A percentile compares a stretch with the other conserved stretches of the same genome.
phyloP scores from a whole-genome alignment of 495 filamentous ascomycete genomes.

The Clohesyomyces aquaticus region DNA sequence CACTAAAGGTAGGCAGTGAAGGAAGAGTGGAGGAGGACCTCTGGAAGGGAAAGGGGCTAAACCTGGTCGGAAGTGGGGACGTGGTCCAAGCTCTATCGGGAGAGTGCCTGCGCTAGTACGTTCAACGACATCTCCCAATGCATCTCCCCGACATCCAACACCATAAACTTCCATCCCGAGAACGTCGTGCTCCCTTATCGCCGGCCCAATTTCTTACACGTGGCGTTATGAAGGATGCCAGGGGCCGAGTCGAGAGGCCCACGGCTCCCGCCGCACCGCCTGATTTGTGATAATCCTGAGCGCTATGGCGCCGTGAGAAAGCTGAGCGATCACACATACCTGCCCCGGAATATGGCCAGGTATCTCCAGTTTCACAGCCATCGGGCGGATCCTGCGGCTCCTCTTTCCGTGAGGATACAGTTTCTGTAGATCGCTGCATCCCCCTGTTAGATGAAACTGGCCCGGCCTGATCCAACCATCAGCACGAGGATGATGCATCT shows the following conservation, averaged over 20 bases:
- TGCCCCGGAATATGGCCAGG: not conserved
- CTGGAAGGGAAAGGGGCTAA: too few relatives aligned
- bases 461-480: too few relatives aligned
- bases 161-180: not conserved
- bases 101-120: too few relatives aligned
- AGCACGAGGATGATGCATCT: too few relatives aligned
- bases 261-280: not conserved
- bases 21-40: too few relatives aligned
- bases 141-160: not conserved
- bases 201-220: not conserved
- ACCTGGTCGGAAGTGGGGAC: not conserved
- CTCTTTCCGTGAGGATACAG: not conserved
- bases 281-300: too few relatives aligned
- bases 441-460: too few relatives aligned
- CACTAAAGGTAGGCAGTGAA: too few relatives aligned
- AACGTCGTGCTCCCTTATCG: not conserved
- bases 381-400: slow-evolving; percentile 2
- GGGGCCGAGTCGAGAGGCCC: not conserved
- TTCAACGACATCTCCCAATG: too few relatives aligned
- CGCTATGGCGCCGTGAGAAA: not conserved
- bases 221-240: not conserved
- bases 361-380: not conserved
- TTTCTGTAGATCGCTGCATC: not conserved
- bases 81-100: not conserved
- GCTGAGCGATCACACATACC: not conserved